Percentiles rank a stretch among this genome's conserved stretches.
phyloP scores from a whole-genome alignment of 352 stramenopile species.

The Peronospora tabacina region DNA sequence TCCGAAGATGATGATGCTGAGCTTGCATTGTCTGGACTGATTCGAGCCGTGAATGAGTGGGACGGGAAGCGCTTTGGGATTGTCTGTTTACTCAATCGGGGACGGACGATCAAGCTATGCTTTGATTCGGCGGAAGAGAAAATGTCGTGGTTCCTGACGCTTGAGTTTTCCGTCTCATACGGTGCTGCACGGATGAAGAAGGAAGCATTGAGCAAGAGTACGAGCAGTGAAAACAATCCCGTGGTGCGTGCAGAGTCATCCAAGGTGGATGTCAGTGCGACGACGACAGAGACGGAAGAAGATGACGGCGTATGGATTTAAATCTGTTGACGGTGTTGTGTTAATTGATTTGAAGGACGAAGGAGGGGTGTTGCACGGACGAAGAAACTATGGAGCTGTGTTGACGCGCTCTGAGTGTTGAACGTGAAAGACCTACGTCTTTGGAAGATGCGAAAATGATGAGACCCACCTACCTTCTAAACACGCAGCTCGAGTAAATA shows the following conservation, averaged over 20 bases:
- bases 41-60: slow-evolving; percentile 63
- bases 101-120: slow-evolving; percentile 65
- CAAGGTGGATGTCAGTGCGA: slow-evolving; percentile 26
- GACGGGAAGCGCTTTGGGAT: slow-evolving; percentile 70
- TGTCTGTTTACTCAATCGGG: slow-evolving; percentile 57
- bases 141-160: slow-evolving; percentile 76
- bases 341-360: not conserved
- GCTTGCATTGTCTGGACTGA: slow-evolving; percentile 52
- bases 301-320: slow-evolving; percentile 78
- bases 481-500: slow-evolving; percentile 29
- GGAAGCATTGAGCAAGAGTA: slow-evolving; percentile 45
- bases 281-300: slow-evolving; percentile 13
- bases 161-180: slow-evolving; percentile 70
- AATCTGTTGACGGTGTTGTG: not conserved
- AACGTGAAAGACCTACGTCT: slow-evolving; percentile 3
- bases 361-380: not conserved
- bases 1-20: slow-evolving; percentile 62
- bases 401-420: slow-evolving; percentile 7
- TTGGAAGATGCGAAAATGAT: slow-evolving; percentile 8
- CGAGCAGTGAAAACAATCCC: slow-evolving; percentile 30
- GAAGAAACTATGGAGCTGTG: slow-evolving; percentile 12
- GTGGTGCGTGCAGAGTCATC: slow-evolving; percentile 33
- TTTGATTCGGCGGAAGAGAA: slow-evolving; percentile 78
- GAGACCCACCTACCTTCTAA: slow-evolving; percentile 8
- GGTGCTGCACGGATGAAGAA: slow-evolving; percentile 62